Conservation (phyloP, 1,284 basidiomycete genomes). For the Ganoderma lucidum region DNA sequence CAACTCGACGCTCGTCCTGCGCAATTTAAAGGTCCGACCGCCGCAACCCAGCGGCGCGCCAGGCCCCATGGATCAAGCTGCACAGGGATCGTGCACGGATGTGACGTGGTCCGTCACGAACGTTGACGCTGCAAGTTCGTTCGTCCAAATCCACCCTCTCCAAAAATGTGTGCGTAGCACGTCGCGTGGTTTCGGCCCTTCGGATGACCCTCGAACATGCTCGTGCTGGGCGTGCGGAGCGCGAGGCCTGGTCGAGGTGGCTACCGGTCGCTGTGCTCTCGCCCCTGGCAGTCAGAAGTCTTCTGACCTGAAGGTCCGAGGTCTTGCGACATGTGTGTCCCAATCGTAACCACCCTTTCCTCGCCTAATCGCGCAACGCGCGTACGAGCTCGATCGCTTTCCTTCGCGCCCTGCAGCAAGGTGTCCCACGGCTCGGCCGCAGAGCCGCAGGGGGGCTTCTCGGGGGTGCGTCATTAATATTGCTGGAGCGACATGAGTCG, state of each 20-base stretch:
- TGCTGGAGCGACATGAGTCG: neutral
- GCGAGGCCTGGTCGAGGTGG: neutral
- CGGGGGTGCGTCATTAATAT: neutral
- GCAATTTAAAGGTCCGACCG: slow-evolving; percentile 17
- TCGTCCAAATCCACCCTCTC: neutral
- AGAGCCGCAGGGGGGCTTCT: slow-evolving; percentile 7
- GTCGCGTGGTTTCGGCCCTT: neutral
- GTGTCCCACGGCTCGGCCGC: neutral
- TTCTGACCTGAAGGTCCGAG: slow-evolving; percentile 11
- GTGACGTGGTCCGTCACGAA: neutral
- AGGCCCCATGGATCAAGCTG: slow-evolving; percentile 3
- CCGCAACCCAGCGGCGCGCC: slow-evolving; percentile 17
- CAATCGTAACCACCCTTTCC: slow-evolving; percentile 6
- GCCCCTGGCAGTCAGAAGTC: neutral
- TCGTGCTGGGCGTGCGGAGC: neutral
- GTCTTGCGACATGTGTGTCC: neutral
- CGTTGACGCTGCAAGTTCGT: slow-evolving; percentile 6
- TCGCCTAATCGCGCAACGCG: neutral
- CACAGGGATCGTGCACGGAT: neutral
- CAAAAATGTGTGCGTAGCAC: neutral
- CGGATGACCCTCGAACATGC: slow-evolving; percentile 4
- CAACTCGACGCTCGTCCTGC: neutral
- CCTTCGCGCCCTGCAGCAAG: neutral
- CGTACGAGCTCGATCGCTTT: neutral
- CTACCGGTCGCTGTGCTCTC: neutral